phyloP scores from a whole-genome alignment of 2,329 filamentous ascomycete genomes.

The Penicillium sp. region DNA sequence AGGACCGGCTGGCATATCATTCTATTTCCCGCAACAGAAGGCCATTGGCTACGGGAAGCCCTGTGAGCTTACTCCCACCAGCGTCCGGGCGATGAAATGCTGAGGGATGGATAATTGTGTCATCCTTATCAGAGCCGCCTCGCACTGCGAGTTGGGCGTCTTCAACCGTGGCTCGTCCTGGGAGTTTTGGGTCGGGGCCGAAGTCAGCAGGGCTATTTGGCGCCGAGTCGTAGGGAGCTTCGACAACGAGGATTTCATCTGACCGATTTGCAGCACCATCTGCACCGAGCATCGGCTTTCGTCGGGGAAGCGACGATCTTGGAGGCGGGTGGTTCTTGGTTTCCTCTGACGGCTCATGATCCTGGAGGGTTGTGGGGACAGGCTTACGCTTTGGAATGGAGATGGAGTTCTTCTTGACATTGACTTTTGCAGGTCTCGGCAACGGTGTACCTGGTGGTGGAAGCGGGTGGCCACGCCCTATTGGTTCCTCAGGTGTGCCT shows the following conservation, averaged over 20 bases:
- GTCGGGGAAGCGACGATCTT: conserved; percentile 57
- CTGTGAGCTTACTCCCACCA: not conserved
- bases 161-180: conserved; percentile 17
- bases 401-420: conserved; percentile 60
- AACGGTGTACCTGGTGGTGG: conserved; percentile 81
- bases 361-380: conserved; percentile 51
- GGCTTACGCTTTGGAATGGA: conserved; percentile 70
- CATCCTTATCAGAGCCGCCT: conserved; percentile 9
- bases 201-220: conserved; percentile 42
- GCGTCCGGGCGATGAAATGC: not conserved
- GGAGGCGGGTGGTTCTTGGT: conserved; percentile 41
- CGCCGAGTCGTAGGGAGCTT: conserved; percentile 67
- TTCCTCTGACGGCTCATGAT: conserved; percentile 33
- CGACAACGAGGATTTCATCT: conserved; percentile 67
- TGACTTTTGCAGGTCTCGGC: conserved; percentile 68
- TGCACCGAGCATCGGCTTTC: conserved; percentile 41
- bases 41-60: not conserved
- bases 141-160: not conserved
- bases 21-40: not conserved
- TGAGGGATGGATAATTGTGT: not conserved
- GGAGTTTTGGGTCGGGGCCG: conserved; percentile 19
- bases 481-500: conserved; percentile 66
- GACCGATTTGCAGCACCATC: conserved; percentile 42
- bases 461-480: conserved; percentile 80
- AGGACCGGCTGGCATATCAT: not conserved